Conservation (phyloP, 345 rosid species). For the Citrus glauca region DNA sequence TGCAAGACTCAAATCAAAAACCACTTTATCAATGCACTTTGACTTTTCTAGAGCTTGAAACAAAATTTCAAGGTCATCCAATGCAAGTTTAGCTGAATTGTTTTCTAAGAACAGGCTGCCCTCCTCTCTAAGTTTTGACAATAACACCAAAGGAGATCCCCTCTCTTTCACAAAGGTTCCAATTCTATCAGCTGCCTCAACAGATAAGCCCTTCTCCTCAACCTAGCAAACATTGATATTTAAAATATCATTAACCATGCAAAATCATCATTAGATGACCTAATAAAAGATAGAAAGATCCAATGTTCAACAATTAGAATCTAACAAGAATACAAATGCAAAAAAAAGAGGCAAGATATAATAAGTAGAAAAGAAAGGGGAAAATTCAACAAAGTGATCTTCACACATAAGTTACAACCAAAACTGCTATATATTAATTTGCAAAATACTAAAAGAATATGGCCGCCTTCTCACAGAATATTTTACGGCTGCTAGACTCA, state of each 20-base stretch:
- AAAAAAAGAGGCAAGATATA: not conserved
- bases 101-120: constrained; percentile 61
- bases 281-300: not conserved
- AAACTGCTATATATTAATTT: not conserved
- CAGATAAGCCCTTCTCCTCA: constrained; percentile 79
- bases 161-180: constrained; percentile 76
- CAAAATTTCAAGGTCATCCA: constrained; percentile 69
- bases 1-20: constrained; percentile 95
- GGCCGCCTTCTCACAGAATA: not conserved
- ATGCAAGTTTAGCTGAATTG: constrained; percentile 54
- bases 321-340: not conserved
- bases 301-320: not conserved
- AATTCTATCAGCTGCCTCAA: constrained; percentile 71
- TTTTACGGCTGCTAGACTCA: not conserved
- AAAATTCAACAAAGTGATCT: not conserved
- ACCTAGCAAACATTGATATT: constrained; percentile 36
- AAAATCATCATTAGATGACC: not conserved
- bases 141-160: constrained; percentile 62
- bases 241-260: not conserved
- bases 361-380: not conserved
- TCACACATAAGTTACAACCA: not conserved
- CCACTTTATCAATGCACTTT: constrained; percentile 66
- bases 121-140: constrained; percentile 52
- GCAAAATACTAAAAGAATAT: not conserved
- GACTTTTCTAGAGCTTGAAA: constrained; percentile 84